Evolutionary conservation across 331 rosid species (phyloP).

Genomic region (Rosa hybrid): DNA sequence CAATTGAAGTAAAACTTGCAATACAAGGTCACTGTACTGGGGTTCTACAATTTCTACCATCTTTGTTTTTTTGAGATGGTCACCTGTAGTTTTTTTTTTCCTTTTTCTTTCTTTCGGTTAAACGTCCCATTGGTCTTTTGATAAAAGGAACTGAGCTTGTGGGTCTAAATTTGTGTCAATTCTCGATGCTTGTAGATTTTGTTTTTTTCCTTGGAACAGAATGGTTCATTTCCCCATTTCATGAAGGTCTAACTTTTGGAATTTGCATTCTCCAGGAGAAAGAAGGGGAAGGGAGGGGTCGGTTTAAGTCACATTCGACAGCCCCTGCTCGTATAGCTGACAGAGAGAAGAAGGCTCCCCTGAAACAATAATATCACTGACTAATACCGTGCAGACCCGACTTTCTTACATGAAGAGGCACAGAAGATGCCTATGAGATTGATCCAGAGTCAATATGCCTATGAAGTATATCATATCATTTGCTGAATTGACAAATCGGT

Average conservation of each 20-base stretch:
- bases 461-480: not conserved
- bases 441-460: not conserved
- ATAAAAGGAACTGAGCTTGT: not conserved
- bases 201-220: not conserved
- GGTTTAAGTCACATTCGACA: conserved; percentile 88
- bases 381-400: conserved; percentile 6
- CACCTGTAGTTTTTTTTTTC: not conserved
- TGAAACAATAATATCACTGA: conserved; percentile 52
- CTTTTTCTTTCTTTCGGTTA: not conserved
- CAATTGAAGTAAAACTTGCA: not conserved
- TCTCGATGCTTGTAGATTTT: not conserved
- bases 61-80: not conserved
- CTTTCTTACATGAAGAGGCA: conserved; percentile 24
- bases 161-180: not conserved
- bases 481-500: not conserved
- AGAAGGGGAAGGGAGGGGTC: conserved; percentile 94
- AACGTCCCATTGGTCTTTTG: not conserved
- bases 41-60: not conserved
- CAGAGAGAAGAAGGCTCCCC: conserved; percentile 97
- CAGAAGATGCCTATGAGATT: not conserved
- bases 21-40: not conserved
- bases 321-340: conserved; percentile 95
- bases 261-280: conserved; percentile 58
- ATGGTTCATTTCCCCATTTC: not conserved
- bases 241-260: conserved; percentile 19